Evolutionary conservation across 176 grass and related monocot genomes (phyloP), one percentile per base, ranked within the genome.

Genomic region (Phoenix roebelenii): DNA sequence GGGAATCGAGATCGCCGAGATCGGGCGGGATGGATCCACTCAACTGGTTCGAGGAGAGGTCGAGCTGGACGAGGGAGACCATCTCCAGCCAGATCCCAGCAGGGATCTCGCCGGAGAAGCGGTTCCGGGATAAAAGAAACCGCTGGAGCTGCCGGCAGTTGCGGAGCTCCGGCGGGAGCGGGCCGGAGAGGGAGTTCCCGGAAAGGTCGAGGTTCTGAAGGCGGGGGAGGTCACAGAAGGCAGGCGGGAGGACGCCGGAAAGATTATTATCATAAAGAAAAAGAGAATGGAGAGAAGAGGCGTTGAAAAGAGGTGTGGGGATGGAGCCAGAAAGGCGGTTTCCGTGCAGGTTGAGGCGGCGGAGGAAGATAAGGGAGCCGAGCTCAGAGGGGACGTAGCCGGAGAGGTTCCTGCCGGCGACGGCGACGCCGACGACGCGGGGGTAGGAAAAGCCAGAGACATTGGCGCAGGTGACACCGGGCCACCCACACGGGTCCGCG

Each of bases 301-400:
- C 87, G 71, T 92, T 92, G 63, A 88, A 78, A 10, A 97, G 78
- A 15, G 74, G 66, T 0, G 78, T 44, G 0, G 93, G 87, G 49
- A 97, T 54, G 59, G 15, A 32, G n/a, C 93, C 79, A 0, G 75
- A 12, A 9, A 97, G 81, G 17, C 82, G 84, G 69, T 97, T 97
- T 6, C 71, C 84, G 16, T 97, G 93, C 6, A 97, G 81, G 69
- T 81, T 97, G 19, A 97, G 82, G 7, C 93, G 77, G 22, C 93
- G 93, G 72, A 97, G 87, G 70, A 97, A 97, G 4, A 85, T 76
- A 22, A 97, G 76, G 4, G 78, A 74, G 7, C 93, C 93, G 30
- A 97, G 71, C 79, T 91, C 87, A 0, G 93, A 88, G 0, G 93
- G 93, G 64, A 97, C 83, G 70, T 91, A 88, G 0, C 93, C 93